These are phyloP conservation scores for Zygnema cylindricum DNA, from an alignment of 139 green algal species.

Conservation along the genomic window DNA sequence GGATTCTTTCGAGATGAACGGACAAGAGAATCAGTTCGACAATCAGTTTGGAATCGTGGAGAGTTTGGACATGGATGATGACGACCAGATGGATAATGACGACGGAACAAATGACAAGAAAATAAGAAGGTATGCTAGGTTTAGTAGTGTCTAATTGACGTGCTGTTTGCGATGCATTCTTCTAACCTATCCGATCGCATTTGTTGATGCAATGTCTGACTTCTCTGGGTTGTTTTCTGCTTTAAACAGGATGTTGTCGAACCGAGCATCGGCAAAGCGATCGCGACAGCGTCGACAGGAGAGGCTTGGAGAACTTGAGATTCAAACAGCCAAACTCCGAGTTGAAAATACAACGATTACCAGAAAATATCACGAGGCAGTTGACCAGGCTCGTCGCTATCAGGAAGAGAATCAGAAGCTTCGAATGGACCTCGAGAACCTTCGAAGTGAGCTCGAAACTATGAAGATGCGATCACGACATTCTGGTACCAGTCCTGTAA, in stretches of 20 bases:
- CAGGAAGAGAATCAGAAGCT: background rate
- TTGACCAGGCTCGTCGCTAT: background rate
- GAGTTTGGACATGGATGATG: background rate
- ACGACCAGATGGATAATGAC: background rate
- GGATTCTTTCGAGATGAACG: too few relatives aligned
- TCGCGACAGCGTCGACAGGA: slow-evolving; percentile 54
- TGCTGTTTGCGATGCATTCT: too few relatives aligned
- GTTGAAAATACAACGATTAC: background rate
- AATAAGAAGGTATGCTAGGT: background rate
- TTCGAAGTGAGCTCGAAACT: background rate
- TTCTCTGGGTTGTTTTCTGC: too few relatives aligned
- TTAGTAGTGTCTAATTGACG: too few relatives aligned
- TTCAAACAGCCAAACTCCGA: background rate
- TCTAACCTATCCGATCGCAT: too few relatives aligned
- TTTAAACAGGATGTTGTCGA: slow-evolving; percentile 40
- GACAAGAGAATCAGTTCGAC: too few relatives aligned
- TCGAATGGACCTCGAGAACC: background rate
- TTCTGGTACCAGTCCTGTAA: background rate
- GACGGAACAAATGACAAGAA: slow-evolving; percentile 1
- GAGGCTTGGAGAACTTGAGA: slow-evolving; percentile 44
- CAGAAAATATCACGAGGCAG: background rate
- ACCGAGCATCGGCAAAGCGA: slow-evolving; percentile 53
- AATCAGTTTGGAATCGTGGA: background rate
- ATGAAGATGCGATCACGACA: background rate
- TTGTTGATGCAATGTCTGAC: too few relatives aligned